Conservation (phyloP, 805 yeast genomes). For the Babjeviella inositovora region DNA sequence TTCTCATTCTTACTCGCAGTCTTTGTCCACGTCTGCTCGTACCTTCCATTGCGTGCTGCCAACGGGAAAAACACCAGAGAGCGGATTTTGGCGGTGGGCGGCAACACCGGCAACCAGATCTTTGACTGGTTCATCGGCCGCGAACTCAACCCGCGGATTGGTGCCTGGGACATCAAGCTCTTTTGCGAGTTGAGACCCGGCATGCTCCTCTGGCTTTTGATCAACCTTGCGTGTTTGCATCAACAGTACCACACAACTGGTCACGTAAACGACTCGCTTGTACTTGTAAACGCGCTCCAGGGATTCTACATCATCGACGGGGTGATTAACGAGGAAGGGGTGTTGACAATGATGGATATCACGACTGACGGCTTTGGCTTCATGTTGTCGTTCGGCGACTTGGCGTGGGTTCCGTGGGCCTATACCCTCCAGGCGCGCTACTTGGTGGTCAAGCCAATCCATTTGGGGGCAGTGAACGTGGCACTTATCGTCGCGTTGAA, state of each 20-base stretch:
- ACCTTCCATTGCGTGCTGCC: constrained; percentile 30
- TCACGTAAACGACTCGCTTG: constrained; percentile 50
- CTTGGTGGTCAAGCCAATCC: constrained; percentile 44
- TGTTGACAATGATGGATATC: constrained; percentile 87
- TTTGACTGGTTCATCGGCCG: constrained; percentile 97
- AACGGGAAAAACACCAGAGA: constrained; percentile 46
- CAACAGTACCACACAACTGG: constrained; percentile 56
- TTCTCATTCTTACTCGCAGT: constrained; percentile 50
- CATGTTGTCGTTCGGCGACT: constrained; percentile 91
- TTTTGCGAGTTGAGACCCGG: constrained; percentile 96
- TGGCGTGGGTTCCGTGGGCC: constrained; percentile 84
- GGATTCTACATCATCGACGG: constrained; percentile 82
- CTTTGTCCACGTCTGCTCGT: constrained; percentile 54
- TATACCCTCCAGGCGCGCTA: constrained; percentile 80
- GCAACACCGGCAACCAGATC: constrained; percentile 59
- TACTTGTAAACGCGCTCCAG: constrained; percentile 56
- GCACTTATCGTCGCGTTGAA: constrained; percentile 28
- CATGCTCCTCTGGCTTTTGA: constrained; percentile 66
- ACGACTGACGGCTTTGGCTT: constrained; percentile 96
- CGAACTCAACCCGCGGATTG: constrained; percentile 84
- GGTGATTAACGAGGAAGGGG: constrained; percentile 80
- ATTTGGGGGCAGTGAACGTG: constrained; percentile 25
- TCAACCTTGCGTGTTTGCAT: constrained; percentile 69
- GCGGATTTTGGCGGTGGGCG: constrained; percentile 69
- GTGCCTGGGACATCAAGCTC: constrained; percentile 73